These are phyloP conservation scores for Penicillium sp. DNA, from an alignment of 2,329 filamentous ascomycete species.

Conservation along the genomic window DNA sequence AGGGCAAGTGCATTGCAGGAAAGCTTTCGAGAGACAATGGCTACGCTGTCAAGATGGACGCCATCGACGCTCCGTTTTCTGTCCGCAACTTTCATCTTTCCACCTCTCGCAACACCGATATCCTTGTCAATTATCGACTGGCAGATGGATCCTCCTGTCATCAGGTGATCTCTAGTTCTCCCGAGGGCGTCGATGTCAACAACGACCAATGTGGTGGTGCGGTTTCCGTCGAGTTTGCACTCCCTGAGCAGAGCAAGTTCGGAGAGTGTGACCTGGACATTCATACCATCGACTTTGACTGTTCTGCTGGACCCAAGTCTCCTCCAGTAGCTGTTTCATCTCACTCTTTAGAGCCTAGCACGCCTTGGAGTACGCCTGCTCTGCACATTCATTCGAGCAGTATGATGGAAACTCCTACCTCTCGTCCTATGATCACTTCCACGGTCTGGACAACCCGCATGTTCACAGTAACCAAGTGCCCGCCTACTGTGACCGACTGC, in stretches of 20 bases:
- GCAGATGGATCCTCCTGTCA: conserved; percentile 73
- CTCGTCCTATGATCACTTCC: conserved; percentile 18
- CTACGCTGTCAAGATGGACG: conserved; percentile 13
- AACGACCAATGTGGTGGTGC: conserved; percentile 92
- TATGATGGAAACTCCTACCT: not conserved
- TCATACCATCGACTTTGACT: conserved; percentile 19
- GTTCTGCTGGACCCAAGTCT: conserved; percentile 14
- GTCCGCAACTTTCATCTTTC: conserved; percentile 67
- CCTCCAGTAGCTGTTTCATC: conserved; percentile 1
- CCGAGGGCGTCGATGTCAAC: conserved; percentile 61
- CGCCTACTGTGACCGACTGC: conserved; percentile 44
- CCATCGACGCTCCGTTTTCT: conserved; percentile 54
- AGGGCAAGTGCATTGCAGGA: conserved; percentile 59
- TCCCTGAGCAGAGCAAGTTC: conserved; percentile 51
- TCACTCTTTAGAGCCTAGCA: conserved; percentile 15
- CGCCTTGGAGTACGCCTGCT: not conserved
- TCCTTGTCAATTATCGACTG: conserved; percentile 84
- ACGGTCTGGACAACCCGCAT: conserved; percentile 29
- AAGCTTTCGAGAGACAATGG: conserved; percentile 51
- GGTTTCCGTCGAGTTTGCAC: conserved; percentile 64
- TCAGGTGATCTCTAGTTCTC: conserved; percentile 63
- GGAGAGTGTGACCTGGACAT: conserved; percentile 63
- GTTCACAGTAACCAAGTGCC: conserved; percentile 35
- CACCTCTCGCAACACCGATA: conserved; percentile 65
- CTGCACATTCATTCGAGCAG: not conserved